Conservation (phyloP, 345 rosid genomes). For the Hirschfeldia incana region DNA sequence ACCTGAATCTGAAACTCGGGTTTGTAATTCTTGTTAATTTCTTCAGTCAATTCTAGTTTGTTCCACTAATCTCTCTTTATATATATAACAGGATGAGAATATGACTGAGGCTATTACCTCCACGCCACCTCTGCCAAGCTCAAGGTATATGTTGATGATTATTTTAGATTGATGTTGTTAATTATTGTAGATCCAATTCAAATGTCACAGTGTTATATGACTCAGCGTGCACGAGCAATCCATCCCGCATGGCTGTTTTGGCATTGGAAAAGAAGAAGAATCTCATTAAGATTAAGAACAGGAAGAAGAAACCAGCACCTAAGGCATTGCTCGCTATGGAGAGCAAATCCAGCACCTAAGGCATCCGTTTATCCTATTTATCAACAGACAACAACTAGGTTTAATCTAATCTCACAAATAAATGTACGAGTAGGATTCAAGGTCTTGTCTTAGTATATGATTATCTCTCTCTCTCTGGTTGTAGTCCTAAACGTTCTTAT, state of each 20-base stretch:
- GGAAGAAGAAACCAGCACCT: background rate
- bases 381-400: background rate
- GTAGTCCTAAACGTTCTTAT: no score
- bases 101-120: background rate
- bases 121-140: background rate
- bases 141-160: background rate
- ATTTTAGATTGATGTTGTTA: background rate
- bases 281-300: background rate
- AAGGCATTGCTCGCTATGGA: background rate
- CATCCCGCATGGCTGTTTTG: background rate
- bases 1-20: background rate
- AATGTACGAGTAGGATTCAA: background rate
- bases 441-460: background rate
- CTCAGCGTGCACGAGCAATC: background rate
- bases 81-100: background rate
- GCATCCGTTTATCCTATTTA: background rate
- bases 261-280: background rate
- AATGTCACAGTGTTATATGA: background rate
- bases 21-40: background rate
- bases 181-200: background rate
- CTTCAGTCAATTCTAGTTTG: background rate
- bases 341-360: background rate
- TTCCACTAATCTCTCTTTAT: background rate
- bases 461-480: no score
- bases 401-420: background rate